Evolutionary conservation across 2,329 filamentous ascomycete genomes (phyloP), one percentile per base, ranked within the genome.

Genomic region (Colletotrichum scovillei): DNA sequence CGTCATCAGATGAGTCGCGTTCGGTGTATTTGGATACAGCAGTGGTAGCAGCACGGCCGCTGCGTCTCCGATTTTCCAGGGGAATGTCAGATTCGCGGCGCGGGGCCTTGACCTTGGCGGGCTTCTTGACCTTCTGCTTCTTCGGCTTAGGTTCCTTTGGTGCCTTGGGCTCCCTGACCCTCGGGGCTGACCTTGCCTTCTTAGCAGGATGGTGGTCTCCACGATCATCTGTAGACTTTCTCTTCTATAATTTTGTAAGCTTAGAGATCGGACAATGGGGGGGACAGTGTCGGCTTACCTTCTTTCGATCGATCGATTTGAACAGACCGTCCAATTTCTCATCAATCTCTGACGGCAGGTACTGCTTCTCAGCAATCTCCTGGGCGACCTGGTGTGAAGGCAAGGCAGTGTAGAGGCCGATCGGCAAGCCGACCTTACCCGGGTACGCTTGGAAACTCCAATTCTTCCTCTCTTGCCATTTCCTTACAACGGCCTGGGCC

Each of bases 361-460:
- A 98, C 72, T 93, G 92, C 86, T 93, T 97, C 81, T 95, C 92
- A 0, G 95, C 95, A 79, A 98, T 95, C 78, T 94, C 91, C 79
- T 97, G 93, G 0, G 95, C 95, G 62, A 91, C 89, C 35, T 92
- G 90, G 78, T 97, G 95, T 74, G 90, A 94, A 24, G 92, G 89
- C 75, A 98, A 88, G 4, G 91, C 87, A 19, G 89, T 88, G 81
- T 97, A 98, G 19, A 98, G 88, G 1, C 93, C 93, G 32, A 90
- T 89, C 0, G 97, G 95, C 72, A 98, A 84, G 19, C 93, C 92
- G 72, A 97, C 89, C 82, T 97, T 97, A 56, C 90, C 91, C 0
- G 95, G 91, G 81, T 92, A 97, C 1, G 94, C 92, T 79, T 97
- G 93, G 80, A 98, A 92, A 55, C 90, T 92, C 92, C 96, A 98